Conservation (phyloP, 2,329 filamentous ascomycete genomes). For the Botryotinia convoluta region DNA sequence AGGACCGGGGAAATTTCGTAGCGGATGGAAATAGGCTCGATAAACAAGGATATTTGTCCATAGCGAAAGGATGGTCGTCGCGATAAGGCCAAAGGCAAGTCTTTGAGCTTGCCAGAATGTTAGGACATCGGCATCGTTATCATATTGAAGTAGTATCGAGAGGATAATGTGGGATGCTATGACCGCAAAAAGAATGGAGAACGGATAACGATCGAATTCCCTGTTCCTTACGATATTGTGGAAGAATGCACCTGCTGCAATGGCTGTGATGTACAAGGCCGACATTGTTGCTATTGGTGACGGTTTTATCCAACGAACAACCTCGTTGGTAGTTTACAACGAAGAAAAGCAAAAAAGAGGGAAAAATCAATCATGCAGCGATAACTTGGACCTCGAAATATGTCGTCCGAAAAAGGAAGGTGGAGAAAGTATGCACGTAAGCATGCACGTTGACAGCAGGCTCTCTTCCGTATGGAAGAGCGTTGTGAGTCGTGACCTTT, state of each 20-base stretch:
- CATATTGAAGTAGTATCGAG: not conserved
- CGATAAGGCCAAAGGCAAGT: not conserved
- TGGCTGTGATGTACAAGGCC: not conserved
- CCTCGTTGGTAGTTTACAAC: not conserved
- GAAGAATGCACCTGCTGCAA: not conserved
- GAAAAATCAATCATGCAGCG: not conserved
- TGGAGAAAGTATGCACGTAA: not conserved
- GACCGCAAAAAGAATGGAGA: not conserved
- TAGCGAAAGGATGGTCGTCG: not conserved
- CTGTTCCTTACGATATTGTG: not conserved
- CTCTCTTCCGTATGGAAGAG: not conserved
- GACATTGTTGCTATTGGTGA: not conserved
- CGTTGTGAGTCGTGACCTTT: not conserved
- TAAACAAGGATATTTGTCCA: conserved; percentile 50
- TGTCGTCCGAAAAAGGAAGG: not conserved
- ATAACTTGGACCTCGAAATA: not conserved
- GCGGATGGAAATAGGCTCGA: conserved; percentile 46
- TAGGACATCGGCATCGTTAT: not conserved
- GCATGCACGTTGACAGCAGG: not conserved
- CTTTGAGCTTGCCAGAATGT: not conserved
- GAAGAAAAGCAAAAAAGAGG: not conserved
- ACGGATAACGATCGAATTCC: conserved; percentile 3
- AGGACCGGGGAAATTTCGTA: conserved; percentile 36
- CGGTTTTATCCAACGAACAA: not conserved
- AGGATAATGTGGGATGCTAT: not conserved